phyloP scores from a whole-genome alignment of 495 filamentous ascomycete genomes.

The Xylaria flabelliformis region DNA sequence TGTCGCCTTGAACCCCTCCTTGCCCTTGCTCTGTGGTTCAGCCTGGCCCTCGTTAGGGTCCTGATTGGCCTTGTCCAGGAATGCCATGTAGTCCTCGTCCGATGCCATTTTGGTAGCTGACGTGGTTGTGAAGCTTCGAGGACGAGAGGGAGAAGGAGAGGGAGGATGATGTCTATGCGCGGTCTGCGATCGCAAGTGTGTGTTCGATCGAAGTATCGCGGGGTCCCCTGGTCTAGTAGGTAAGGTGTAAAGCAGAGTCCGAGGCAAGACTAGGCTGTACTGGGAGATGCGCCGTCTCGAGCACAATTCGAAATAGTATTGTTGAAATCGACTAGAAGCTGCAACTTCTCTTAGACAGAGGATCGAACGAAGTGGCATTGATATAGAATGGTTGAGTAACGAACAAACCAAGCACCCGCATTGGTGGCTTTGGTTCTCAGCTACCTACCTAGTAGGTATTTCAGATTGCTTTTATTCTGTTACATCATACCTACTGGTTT shows the following conservation, averaged over 20 bases:
- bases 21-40: slow-evolving; percentile 31
- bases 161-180: neutral
- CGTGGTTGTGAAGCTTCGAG: slow-evolving; percentile 33
- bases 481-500: slow-evolving; percentile 15
- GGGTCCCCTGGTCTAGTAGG: too few relatives aligned
- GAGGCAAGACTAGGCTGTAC: neutral
- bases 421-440: neutral
- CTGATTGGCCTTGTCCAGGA: slow-evolving; percentile 83
- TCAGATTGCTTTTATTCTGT: neutral
- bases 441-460: too few relatives aligned
- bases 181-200: neutral
- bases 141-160: too few relatives aligned
- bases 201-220: neutral
- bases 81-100: slow-evolving; percentile 80
- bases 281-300: neutral
- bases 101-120: slow-evolving; percentile 64
- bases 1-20: slow-evolving; percentile 55
- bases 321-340: neutral
- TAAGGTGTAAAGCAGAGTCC: neutral
- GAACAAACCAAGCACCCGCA: neutral
- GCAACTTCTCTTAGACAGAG: neutral
- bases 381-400: neutral
- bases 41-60: slow-evolving; percentile 60
- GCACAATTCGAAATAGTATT: neutral
- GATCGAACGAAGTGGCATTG: slow-evolving; percentile 13